Conservation (phyloP, 1,284 basidiomycete genomes). For the Fomitopsis betulina region DNA sequence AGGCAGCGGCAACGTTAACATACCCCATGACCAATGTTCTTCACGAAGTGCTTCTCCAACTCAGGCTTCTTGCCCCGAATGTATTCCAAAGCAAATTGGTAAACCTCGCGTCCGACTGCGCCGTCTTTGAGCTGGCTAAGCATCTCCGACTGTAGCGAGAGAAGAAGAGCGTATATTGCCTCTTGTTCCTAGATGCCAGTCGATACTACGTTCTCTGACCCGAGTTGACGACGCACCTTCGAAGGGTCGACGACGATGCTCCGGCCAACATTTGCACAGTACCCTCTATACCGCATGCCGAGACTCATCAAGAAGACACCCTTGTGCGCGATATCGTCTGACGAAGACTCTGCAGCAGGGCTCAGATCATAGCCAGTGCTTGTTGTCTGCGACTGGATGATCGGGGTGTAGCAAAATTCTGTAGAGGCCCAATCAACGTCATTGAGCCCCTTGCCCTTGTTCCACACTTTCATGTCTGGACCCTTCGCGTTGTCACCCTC, state of each 20-base stretch:
- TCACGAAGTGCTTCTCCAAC: constrained; percentile 81
- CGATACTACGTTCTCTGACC: background rate
- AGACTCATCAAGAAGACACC: constrained; percentile 88
- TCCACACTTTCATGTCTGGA: constrained; percentile 88
- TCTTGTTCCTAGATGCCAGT: constrained; percentile 72
- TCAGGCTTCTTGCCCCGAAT: constrained; percentile 78
- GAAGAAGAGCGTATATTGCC: constrained; percentile 74
- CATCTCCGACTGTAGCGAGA: constrained; percentile 78
- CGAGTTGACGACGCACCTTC: constrained; percentile 47
- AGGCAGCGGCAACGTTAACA: background rate
- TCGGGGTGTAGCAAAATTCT: constrained; percentile 94
- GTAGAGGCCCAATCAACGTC: constrained; percentile 84
- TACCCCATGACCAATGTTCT: constrained; percentile 90
- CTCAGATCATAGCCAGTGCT: constrained; percentile 83
- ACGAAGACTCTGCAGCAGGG: constrained; percentile 81
- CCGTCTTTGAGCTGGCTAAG: constrained; percentile 82
- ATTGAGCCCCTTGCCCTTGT: constrained; percentile 68
- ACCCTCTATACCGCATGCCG: constrained; percentile 90
- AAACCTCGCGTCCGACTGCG: constrained; percentile 72
- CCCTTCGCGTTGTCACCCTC: constrained; percentile 72
- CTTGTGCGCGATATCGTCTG: constrained; percentile 82
- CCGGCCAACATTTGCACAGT: constrained; percentile 88
- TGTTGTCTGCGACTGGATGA: constrained; percentile 90
- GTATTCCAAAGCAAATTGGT: constrained; percentile 71
- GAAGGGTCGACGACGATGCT: constrained; percentile 95